Percentiles rank a stretch among this genome's conserved stretches.
Evolutionary conservation across 1,284 basidiomycete genomes (phyloP).

Genomic region (Schizophyllum amplum): DNA sequence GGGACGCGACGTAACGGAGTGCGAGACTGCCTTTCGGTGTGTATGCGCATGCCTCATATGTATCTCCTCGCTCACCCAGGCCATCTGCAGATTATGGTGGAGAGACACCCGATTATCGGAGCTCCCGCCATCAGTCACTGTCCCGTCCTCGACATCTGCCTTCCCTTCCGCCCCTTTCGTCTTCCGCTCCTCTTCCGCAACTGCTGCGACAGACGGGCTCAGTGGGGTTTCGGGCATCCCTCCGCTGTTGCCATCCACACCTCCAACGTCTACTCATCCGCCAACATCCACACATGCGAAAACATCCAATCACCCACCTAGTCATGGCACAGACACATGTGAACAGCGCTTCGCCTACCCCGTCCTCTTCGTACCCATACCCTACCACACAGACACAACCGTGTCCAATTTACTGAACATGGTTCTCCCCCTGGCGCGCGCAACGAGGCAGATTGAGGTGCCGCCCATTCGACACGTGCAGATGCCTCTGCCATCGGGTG

Average conservation of each 20-base stretch:
- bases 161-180: slow-evolving; percentile 20
- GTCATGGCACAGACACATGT: no score
- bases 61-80: background rate
- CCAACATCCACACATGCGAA: background rate
- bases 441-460: slow-evolving; percentile 33
- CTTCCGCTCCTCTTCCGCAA: slow-evolving; percentile 33
- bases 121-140: slow-evolving; percentile 21
- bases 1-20: slow-evolving; percentile 70
- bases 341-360: slow-evolving; percentile 62
- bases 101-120: slow-evolving; percentile 68
- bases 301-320: background rate
- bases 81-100: slow-evolving; percentile 58
- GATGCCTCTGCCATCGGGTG: no score
- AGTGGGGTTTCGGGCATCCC: background rate
- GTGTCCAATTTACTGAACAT: slow-evolving; percentile 35
- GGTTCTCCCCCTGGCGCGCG: slow-evolving; percentile 54
- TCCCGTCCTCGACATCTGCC: background rate
- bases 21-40: slow-evolving; percentile 71
- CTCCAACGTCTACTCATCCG: background rate
- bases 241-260: background rate
- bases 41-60: slow-evolving; percentile 12
- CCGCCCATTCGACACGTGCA: slow-evolving; percentile 26
- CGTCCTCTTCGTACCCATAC: slow-evolving; percentile 54
- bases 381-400: slow-evolving; percentile 59
- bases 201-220: background rate